Evolutionary conservation across 768 basidiomycete genomes (phyloP).

Genomic region (Trametes cingulata): DNA sequence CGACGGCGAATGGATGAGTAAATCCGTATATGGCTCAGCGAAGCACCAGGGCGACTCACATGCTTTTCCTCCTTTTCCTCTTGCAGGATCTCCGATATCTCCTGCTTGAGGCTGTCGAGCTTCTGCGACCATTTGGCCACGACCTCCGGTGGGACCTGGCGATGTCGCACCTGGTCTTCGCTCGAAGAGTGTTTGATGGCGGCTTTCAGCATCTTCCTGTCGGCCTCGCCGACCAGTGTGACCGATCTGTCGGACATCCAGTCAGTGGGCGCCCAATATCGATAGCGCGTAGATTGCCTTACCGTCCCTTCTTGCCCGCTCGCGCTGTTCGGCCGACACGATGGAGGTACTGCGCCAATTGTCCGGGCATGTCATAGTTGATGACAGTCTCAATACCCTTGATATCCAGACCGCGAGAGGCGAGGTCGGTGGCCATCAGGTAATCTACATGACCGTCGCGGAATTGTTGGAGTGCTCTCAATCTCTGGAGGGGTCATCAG

Average conservation of each 20-base stretch:
- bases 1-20: constrained; percentile 18
- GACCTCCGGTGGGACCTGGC: constrained; percentile 78
- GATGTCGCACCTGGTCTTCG: constrained; percentile 84
- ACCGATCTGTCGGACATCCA: constrained; percentile 62
- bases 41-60: constrained; percentile 40
- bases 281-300: constrained; percentile 31
- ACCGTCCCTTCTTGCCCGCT: constrained; percentile 92
- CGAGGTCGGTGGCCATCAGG: constrained; percentile 94
- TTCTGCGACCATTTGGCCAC: constrained; percentile 70
- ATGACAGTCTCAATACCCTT: constrained; percentile 97
- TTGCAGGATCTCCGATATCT: constrained; percentile 74
- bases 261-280: neutral
- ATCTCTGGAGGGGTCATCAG: constrained; percentile 52
- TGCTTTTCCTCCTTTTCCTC: constrained; percentile 98
- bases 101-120: constrained; percentile 69
- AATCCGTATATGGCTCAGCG: constrained; percentile 3
- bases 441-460: constrained; percentile 87
- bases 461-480: constrained; percentile 84
- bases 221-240: constrained; percentile 92
- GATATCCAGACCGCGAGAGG: constrained; percentile 94
- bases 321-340: constrained; percentile 97
- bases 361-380: constrained; percentile 98
- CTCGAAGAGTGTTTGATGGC: constrained; percentile 86
- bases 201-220: constrained; percentile 94
- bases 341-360: constrained; percentile 92